Conservation (phyloP, 495 filamentous ascomycete genomes). For the Lasiosphaeria hispida region DNA sequence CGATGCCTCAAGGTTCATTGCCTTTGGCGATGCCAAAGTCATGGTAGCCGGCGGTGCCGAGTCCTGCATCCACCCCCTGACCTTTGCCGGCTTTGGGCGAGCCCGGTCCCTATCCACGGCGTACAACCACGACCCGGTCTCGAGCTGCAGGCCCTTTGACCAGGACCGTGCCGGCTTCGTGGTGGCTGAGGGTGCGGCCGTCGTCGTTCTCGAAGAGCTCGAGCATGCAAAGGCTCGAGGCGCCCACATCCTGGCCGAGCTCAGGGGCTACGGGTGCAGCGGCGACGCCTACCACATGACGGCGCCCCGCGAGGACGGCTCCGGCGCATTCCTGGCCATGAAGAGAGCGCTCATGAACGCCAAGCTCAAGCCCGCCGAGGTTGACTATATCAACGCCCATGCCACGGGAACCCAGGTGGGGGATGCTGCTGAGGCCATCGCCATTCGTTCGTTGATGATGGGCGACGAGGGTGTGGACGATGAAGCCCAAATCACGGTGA, state of each 20-base stretch:
- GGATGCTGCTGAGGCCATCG: conserved; percentile 82
- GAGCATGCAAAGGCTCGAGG: conserved; percentile 79
- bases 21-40: conserved; percentile 84
- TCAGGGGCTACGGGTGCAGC: conserved; percentile 83
- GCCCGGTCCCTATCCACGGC: conserved; percentile 79
- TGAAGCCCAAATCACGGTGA: conserved; percentile 73
- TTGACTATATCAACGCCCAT: conserved; percentile 96
- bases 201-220: conserved; percentile 84
- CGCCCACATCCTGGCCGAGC: conserved; percentile 82
- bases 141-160: conserved; percentile 86
- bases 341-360: conserved; percentile 76
- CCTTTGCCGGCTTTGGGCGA: conserved; percentile 86
- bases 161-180: conserved; percentile 80
- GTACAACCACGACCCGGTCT: conserved; percentile 70
- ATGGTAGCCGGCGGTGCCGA: conserved; percentile 95
- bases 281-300: conserved; percentile 93
- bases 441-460: conserved; percentile 75
- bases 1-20: conserved; percentile 87
- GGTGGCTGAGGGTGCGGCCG: conserved; percentile 86
- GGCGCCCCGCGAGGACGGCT: conserved; percentile 75
- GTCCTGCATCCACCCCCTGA: conserved; percentile 92
- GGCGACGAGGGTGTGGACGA: conserved; percentile 62
- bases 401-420: conserved; percentile 84
- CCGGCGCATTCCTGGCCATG: conserved; percentile 82
- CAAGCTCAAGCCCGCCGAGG: conserved; percentile 58